A percentile compares a stretch with the other conserved stretches of the same genome.
phyloP scores from a whole-genome alignment of 768 basidiomycete genomes.

The Russula brevipes region DNA sequence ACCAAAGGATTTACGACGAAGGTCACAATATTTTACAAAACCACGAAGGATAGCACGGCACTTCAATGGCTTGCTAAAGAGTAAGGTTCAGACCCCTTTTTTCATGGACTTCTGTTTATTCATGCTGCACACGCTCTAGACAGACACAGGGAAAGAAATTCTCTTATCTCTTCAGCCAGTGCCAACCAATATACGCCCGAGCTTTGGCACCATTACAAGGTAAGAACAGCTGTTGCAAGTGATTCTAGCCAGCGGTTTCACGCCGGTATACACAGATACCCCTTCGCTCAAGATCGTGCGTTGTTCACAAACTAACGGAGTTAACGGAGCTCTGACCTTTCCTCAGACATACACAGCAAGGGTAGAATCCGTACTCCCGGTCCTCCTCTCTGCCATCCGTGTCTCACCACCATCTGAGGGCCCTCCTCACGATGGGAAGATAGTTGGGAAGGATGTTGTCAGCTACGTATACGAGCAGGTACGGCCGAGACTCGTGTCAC shows the following conservation, averaged over 20 bases:
- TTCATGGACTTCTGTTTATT: background rate
- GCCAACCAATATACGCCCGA: constrained; percentile 87
- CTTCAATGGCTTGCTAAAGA: constrained; percentile 51
- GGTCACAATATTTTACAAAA: constrained; percentile 43
- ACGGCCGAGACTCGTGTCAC: constrained; percentile 19
- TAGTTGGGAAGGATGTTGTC: constrained; percentile 66
- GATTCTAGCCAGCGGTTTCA: background rate
- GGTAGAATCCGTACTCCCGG: constrained; percentile 75
- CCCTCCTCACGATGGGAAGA: constrained; percentile 66
- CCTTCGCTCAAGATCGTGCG: constrained; percentile 80
- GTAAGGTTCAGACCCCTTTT: constrained; percentile 25
- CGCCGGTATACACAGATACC: constrained; percentile 49
- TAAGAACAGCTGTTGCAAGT: constrained; percentile 25
- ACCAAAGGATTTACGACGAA: constrained; percentile 30
- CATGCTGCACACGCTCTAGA: constrained; percentile 34
- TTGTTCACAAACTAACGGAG: constrained; percentile 11
- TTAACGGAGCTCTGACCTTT: background rate
- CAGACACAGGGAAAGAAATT: constrained; percentile 83
- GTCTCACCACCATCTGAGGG: constrained; percentile 69
- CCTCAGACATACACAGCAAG: constrained; percentile 75
- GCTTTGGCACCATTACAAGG: constrained; percentile 77
- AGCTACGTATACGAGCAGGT: constrained; percentile 78
- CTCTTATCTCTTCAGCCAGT: constrained; percentile 89
- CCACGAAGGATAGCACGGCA: constrained; percentile 44
- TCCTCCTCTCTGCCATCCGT: constrained; percentile 79